Conservation (phyloP, 2,329 filamentous ascomycete species). For the Calonectria pseudoturangicola region DNA sequence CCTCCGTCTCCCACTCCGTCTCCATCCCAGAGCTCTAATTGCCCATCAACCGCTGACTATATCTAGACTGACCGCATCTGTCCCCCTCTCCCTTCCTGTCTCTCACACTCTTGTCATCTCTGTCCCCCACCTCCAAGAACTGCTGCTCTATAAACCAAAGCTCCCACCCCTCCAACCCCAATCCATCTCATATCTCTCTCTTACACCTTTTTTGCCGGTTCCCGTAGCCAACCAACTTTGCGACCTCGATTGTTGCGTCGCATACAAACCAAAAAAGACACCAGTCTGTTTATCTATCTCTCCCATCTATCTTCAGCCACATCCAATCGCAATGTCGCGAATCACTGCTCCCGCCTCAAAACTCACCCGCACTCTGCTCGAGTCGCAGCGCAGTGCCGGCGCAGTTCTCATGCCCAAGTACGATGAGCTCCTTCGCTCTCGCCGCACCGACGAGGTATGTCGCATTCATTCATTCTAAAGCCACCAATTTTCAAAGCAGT, state of each 20-base stretch:
- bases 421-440: slow-evolving; percentile 65
- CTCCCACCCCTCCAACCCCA: not conserved
- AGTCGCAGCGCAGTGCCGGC: slow-evolving; percentile 64
- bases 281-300: not conserved
- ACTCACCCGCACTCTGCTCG: slow-evolving; percentile 67
- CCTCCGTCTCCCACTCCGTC: slow-evolving; percentile 15
- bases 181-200: not conserved
- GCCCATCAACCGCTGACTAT: slow-evolving; percentile 32
- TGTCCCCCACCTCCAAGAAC: not conserved
- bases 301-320: not conserved
- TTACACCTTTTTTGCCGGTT: not conserved
- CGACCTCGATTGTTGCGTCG: not conserved
- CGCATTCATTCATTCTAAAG: not conserved
- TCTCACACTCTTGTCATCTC: not conserved
- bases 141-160: slow-evolving; percentile 8
- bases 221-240: slow-evolving; percentile 18
- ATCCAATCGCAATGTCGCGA: slow-evolving; percentile 65
- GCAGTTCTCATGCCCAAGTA: slow-evolving; percentile 68
- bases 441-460: slow-evolving; percentile 54
- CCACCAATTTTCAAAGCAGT: not conserved
- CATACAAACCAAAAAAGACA: not conserved
- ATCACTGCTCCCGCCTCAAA: slow-evolving; percentile 70
- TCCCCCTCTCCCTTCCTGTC: slow-evolving; percentile 4
- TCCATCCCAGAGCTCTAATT: slow-evolving; percentile 11
- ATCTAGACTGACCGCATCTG: slow-evolving; percentile 34